Conservation (phyloP, 2,329 filamentous ascomycete species). For the Penicillium decumbens region DNA sequence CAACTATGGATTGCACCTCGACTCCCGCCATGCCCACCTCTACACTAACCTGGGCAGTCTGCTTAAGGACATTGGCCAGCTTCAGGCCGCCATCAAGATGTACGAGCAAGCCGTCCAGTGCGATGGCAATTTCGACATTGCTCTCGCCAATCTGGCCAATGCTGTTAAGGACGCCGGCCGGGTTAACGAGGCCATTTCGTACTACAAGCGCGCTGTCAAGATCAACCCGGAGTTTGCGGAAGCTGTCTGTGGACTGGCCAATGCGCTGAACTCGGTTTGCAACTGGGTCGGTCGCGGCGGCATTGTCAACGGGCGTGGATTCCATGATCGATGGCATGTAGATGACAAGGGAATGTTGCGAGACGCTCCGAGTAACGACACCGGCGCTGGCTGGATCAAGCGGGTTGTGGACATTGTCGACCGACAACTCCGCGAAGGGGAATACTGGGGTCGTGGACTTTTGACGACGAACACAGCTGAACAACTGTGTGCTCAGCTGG, state of each 20-base stretch:
- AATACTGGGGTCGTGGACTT: slow-evolving; percentile 73
- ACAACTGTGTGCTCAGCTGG: slow-evolving; percentile 49
- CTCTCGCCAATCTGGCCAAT: slow-evolving; percentile 91
- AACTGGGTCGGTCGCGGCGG: slow-evolving; percentile 89
- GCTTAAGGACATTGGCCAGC: slow-evolving; percentile 90
- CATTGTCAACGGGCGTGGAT: slow-evolving; percentile 66
- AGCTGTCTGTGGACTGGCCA: slow-evolving; percentile 91
- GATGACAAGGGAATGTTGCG: slow-evolving; percentile 75
- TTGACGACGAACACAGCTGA: slow-evolving; percentile 56
- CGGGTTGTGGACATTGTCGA: slow-evolving; percentile 86
- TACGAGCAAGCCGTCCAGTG: slow-evolving; percentile 91
- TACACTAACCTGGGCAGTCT: slow-evolving; percentile 95
- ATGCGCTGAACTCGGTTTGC: slow-evolving; percentile 93
- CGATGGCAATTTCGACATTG: slow-evolving; percentile 94
- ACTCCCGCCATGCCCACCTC: slow-evolving; percentile 85
- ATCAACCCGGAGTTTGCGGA: slow-evolving; percentile 96
- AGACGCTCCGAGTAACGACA: slow-evolving; percentile 62
- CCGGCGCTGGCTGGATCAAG: slow-evolving; percentile 75
- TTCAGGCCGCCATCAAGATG: slow-evolving; percentile 90
- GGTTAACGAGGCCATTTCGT: slow-evolving; percentile 84
- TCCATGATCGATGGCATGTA: slow-evolving; percentile 88
- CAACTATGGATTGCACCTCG: slow-evolving; percentile 83
- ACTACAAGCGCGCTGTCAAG: slow-evolving; percentile 83
- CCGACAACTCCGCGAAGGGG: slow-evolving; percentile 80
- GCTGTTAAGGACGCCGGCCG: slow-evolving; percentile 95